Percentiles rank a stretch among this genome's conserved stretches.
phyloP scores from a whole-genome alignment of 148 eudicot genomes.

The Simmondsia chinensis region DNA sequence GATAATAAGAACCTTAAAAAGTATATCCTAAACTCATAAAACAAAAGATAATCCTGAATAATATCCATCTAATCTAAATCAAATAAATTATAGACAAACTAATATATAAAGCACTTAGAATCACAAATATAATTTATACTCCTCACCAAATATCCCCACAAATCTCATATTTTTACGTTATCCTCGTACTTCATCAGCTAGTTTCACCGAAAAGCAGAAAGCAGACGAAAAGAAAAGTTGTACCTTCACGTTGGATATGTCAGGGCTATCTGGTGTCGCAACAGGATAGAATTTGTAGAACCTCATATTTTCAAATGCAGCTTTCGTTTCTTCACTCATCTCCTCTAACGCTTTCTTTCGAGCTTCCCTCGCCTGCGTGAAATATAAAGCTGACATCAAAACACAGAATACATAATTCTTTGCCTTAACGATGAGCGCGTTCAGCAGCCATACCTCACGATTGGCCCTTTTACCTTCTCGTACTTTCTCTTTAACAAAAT shows the following conservation, averaged over 20 bases:
- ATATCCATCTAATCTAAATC: too few relatives aligned
- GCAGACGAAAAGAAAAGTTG: neutral
- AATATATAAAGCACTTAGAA: too few relatives aligned
- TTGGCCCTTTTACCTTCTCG: conserved; percentile 72
- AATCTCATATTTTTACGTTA: too few relatives aligned
- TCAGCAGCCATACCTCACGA: conserved; percentile 80
- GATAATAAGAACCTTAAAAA: too few relatives aligned
- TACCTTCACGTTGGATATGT: conserved; percentile 88
- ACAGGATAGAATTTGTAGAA: conserved; percentile 92
- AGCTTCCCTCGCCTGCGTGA: conserved; percentile 75
- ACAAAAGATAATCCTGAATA: too few relatives aligned
- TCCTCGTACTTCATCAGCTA: too few relatives aligned
- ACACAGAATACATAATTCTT: neutral
- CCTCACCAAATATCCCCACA: too few relatives aligned
- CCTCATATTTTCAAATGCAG: conserved; percentile 66
- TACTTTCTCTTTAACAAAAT: conserved; percentile 71
- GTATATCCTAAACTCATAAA: too few relatives aligned
- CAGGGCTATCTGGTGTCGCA: conserved; percentile 66
- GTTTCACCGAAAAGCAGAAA: neutral
- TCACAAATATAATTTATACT: too few relatives aligned
- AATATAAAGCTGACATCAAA: neutral
- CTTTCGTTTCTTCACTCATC: conserved; percentile 63
- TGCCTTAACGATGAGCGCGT: neutral
- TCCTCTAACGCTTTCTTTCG: conserved; percentile 69
- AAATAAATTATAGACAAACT: too few relatives aligned